Percentiles rank a stretch among this genome's conserved stretches.
Conservation (phyloP, 1,139 yeast genomes). For the Taiozyma sp. region DNA sequence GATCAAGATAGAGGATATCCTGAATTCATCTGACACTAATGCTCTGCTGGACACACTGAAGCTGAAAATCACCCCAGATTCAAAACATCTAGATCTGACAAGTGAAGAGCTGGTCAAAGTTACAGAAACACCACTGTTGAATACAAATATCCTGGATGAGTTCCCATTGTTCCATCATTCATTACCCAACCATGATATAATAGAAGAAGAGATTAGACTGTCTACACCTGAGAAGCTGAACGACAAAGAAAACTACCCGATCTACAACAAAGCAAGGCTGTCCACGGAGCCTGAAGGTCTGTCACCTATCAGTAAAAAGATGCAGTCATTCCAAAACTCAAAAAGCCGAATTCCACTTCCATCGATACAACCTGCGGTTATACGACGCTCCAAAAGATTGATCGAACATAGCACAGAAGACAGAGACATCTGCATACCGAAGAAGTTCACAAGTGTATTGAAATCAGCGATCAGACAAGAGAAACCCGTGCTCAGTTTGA, state of each 20-base stretch:
- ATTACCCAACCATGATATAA: slow-evolving; percentile 3
- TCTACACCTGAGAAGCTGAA: slow-evolving; percentile 14
- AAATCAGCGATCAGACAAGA: slow-evolving; percentile 13
- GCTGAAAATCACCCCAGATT: slow-evolving; percentile 4
- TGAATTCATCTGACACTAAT: slow-evolving; percentile 14
- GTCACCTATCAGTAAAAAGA: slow-evolving; percentile 8
- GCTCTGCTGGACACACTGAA: slow-evolving; percentile 11
- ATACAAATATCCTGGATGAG: slow-evolving; percentile 4
- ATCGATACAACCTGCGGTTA: neutral
- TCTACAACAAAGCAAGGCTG: slow-evolving; percentile 12
- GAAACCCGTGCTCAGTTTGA: slow-evolving; percentile 35
- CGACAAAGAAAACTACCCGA: slow-evolving; percentile 5
- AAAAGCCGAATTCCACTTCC: slow-evolving; percentile 20
- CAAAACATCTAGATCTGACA: neutral
- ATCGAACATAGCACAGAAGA: slow-evolving; percentile 2
- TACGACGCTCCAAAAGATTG: slow-evolving; percentile 20
- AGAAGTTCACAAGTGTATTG: slow-evolving; percentile 7
- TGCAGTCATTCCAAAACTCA: slow-evolving; percentile 4
- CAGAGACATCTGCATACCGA: slow-evolving; percentile 14
- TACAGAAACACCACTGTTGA: neutral
- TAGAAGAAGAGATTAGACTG: slow-evolving; percentile 14
- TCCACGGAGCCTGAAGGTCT: slow-evolving; percentile 1
- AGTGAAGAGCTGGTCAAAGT: neutral
- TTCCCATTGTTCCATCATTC: slow-evolving; percentile 7
- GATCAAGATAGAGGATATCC: slow-evolving; percentile 6